A percentile compares a stretch with the other conserved stretches of the same genome.
Conservation (phyloP, 305 asterid genomes). For the Fraxinus baroniana region DNA sequence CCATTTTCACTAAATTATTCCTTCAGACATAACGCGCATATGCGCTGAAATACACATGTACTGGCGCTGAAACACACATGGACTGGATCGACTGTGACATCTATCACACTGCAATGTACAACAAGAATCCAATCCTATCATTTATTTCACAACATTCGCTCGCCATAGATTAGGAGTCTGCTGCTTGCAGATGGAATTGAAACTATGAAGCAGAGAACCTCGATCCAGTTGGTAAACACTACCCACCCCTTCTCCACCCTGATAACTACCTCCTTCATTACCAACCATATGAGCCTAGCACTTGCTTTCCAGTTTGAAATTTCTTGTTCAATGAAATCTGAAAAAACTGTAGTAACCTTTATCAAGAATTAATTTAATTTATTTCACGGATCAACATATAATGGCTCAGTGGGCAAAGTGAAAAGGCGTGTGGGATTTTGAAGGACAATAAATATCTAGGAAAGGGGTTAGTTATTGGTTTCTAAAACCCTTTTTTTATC, state of each 20-base stretch:
- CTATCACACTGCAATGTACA: neutral
- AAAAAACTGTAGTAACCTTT: neutral
- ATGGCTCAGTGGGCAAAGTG: neutral
- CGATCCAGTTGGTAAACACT: neutral
- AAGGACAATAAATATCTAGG: neutral
- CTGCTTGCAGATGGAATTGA: neutral
- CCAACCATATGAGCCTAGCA: neutral
- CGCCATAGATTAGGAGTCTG: neutral
- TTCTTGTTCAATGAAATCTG: neutral
- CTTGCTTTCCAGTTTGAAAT: neutral
- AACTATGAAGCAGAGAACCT: neutral
- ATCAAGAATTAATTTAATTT: neutral
- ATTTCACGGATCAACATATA: neutral
- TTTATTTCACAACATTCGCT: neutral
- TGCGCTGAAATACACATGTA: neutral
- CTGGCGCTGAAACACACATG: neutral
- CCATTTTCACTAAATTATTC: neutral
- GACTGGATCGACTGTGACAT: neutral
- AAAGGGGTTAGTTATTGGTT: neutral
- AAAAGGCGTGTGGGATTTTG: neutral
- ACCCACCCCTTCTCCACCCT: neutral
- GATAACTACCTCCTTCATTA: neutral
- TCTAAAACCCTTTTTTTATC: neutral
- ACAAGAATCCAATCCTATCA: neutral
- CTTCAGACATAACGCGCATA: neutral